Percentiles rank a stretch among this genome's conserved stretches.
Conservation (phyloP, 805 yeast genomes). For the Cyberlindnera xylosilytica region DNA sequence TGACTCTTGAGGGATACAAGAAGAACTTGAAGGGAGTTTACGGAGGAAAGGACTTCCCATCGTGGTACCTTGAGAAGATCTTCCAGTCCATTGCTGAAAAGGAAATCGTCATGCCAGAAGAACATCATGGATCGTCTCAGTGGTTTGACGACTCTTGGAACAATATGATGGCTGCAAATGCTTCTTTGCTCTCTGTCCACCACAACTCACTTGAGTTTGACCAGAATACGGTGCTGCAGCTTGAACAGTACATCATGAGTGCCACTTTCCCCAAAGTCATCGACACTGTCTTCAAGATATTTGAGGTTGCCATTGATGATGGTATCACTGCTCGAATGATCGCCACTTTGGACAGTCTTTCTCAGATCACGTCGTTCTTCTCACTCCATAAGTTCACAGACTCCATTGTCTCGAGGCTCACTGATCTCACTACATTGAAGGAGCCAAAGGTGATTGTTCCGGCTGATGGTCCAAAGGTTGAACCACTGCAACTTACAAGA, state of each 20-base stretch:
- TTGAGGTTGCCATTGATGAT: constrained; percentile 87
- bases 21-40: constrained; percentile 78
- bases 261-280: constrained; percentile 62
- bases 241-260: constrained; percentile 71
- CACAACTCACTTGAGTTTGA: constrained; percentile 21
- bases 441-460: constrained; percentile 8
- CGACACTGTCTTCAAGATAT: constrained; percentile 70
- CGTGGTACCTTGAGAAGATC: constrained; percentile 79
- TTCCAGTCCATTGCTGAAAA: constrained; percentile 76
- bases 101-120: constrained; percentile 97
- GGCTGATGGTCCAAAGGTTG: constrained; percentile 5
- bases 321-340: constrained; percentile 83
- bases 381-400: constrained; percentile 56
- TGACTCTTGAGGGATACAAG: constrained; percentile 82
- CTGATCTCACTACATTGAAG: constrained; percentile 62
- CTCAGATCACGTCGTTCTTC: constrained; percentile 69
- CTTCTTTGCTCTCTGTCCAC: constrained; percentile 31
- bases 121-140: constrained; percentile 87
- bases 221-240: constrained; percentile 40
- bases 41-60: constrained; percentile 73
- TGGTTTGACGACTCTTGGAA: constrained; percentile 92
- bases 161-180: constrained; percentile 48
- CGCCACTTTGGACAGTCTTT: constrained; percentile 82
- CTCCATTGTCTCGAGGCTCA: constrained; percentile 60
- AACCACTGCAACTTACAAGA: constrained; percentile 21